Evolutionary conservation across 495 filamentous ascomycete species (phyloP).

Genomic region (Chaetomium tenue): DNA sequence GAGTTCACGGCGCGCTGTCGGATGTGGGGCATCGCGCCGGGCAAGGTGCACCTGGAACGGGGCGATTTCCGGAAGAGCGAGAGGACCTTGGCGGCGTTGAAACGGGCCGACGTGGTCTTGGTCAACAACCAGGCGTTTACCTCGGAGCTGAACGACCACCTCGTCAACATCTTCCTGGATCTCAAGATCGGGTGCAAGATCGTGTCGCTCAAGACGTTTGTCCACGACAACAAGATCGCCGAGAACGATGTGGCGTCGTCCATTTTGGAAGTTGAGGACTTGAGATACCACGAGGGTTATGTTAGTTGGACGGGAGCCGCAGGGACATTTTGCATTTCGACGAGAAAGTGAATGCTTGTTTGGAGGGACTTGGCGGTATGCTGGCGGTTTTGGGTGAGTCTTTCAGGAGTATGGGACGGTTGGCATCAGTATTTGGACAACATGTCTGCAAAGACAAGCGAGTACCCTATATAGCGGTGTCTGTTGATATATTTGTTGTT

Average conservation of each 20-base stretch:
- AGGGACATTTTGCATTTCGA: conserved; percentile 84
- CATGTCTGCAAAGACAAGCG: conserved; percentile 4
- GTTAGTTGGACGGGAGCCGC: conserved; percentile 90
- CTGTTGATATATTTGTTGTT: background rate
- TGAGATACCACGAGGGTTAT: conserved; percentile 73
- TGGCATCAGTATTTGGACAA: background rate
- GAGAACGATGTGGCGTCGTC: conserved; percentile 66
- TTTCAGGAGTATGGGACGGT: conserved; percentile 9
- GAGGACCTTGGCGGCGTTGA: conserved; percentile 66
- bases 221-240: conserved; percentile 47
- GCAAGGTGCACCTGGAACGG: conserved; percentile 72
- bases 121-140: conserved; percentile 98
- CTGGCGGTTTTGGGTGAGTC: background rate
- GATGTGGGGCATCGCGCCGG: conserved; percentile 82
- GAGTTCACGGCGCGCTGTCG: conserved; percentile 82
- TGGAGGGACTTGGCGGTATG: background rate
- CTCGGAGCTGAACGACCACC: conserved; percentile 75
- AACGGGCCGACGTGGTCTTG: conserved; percentile 84
- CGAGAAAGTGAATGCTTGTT: conserved; percentile 58
- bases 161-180: conserved; percentile 90
- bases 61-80: conserved; percentile 81
- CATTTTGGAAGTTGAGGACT: conserved; percentile 68
- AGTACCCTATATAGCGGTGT: conserved; percentile 6
- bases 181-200: conserved; percentile 89
- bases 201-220: conserved; percentile 55